Evolutionary conservation across 495 filamentous ascomycete genomes (phyloP), one percentile per base, ranked within the genome.

Genomic region (Cercophora newfieldiana): DNA sequence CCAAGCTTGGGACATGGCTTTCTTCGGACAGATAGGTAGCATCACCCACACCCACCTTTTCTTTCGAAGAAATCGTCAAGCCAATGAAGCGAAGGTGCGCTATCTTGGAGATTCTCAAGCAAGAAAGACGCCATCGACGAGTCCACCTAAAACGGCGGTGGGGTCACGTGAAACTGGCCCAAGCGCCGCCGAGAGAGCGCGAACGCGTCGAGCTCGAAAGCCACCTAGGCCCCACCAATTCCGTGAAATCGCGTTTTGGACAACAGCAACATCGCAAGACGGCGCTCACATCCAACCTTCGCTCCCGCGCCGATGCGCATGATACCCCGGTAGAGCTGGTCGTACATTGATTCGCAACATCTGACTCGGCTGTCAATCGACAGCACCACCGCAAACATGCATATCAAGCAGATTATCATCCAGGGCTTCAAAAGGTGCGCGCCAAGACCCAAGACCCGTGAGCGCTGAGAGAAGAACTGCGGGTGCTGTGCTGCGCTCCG

Each of bases 371-470:
- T 73, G 74, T 76, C 74, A 66, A 65, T 61, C 58, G 74, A 69
- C 72, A 70, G 71, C 72, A 30, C 66, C 62, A 68, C 61, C 65
- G 72, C 73, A 80, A 87, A 78, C 75, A 97, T 98, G 93, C 93
- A 96, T 81, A 97, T 99, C 86, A 98, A 98, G 79, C 95, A 99
- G 83, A 97, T 99, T 74, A 99, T 97, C 79, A 98, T 99, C 73
- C 95, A 99, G 74, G 95, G 95, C 85, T 99, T 99, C 82, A 98
- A 98, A 82, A 97, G 94, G 94, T 97, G 78, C 63, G 81, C 55
- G 59, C 63, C 56, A 49, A 63, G 30, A 57, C 57, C 16, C 29
- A n/a, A n/a, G n/a, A n/a, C n/a, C n/a, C n/a, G n/a, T n/a, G n/a
- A n/a, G n/a, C n/a, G n/a, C n/a, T n/a, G n/a, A n/a, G n/a, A n/a